phyloP scores from a whole-genome alignment of 768 basidiomycete species.

The Boletus insuetus region DNA sequence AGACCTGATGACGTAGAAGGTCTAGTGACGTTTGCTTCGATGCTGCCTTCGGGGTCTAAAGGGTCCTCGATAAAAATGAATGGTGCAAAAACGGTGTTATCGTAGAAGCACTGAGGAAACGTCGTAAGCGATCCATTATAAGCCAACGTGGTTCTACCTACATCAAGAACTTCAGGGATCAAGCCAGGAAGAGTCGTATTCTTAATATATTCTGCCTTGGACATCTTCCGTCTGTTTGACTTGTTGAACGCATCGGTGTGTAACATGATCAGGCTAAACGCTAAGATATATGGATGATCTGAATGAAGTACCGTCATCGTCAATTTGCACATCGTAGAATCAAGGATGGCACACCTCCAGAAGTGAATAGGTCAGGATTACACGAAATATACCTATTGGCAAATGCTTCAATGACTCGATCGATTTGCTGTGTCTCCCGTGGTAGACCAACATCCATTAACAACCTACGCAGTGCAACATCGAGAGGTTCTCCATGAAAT shows the following conservation, averaged over 20 bases:
- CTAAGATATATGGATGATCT: constrained; percentile 95
- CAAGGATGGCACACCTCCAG: constrained; percentile 54
- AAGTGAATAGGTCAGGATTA: constrained; percentile 76
- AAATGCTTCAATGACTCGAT: constrained; percentile 95
- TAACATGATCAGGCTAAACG: constrained; percentile 97
- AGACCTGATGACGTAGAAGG: constrained; percentile 36
- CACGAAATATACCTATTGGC: constrained; percentile 79
- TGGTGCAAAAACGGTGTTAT: constrained; percentile 94
- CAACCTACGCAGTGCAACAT: constrained; percentile 85
- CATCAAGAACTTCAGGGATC: constrained; percentile 79
- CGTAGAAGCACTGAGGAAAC: constrained; percentile 76
- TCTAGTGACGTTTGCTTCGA: constrained; percentile 41
- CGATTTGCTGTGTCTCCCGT: constrained; percentile 97
- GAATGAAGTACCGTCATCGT: neutral
- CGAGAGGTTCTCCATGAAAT: constrained; percentile 79
- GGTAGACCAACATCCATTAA: constrained; percentile 92
- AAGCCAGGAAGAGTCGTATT: constrained; percentile 90
- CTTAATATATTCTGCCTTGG: constrained; percentile 88
- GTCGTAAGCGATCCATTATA: constrained; percentile 2
- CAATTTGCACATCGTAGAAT: neutral
- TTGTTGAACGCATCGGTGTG: constrained; percentile 99
- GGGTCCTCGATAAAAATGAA: constrained; percentile 97
- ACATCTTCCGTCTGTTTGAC: constrained; percentile 97
- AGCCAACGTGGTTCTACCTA: constrained; percentile 35
- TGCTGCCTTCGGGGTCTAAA: constrained; percentile 55